Evolutionary conservation across 768 basidiomycete genomes (phyloP), one percentile per base, ranked within the genome.

Genomic region (Russula dissimulans): DNA sequence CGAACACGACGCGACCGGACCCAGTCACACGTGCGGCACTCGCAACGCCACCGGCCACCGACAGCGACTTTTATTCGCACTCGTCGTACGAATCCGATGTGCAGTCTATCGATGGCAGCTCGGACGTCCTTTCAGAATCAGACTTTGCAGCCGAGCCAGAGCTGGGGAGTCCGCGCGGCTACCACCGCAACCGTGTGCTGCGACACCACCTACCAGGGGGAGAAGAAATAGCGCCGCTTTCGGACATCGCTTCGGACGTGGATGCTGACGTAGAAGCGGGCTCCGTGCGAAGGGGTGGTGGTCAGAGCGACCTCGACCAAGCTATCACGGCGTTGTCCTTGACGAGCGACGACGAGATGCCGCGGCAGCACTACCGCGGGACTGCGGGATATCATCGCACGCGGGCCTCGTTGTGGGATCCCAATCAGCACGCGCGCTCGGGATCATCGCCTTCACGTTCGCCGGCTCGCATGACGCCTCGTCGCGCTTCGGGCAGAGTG

Each of bases 31-130:
- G 71, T 17, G 67, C 71, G 5, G 67, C 70, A 6, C 71, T 90
- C 43, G 83, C 85, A 61, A 91, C 89, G 2, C 89, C 90, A 7
- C 87, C 89, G 4, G 71, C 77, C 9, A 90, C 87, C 1, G 90
- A 90, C 66, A 67, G 82, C 39, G 83, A 84, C 54, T 77, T 77
- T 60, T 72, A 79, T 43, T 78, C 80, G 32, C 81, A 80, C 52
- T 70, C 69, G 29, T 78, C 80, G 47, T 70, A 76, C 47, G 78
- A 80, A 54, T 79, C 71, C 39, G 71, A 71, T 47, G 50, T 66
- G 18, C 68, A 64, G 50, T 66, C 59, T 5, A 50, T 38, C 51
- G 56, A 64, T 38, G 68, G 64, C 11, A 65, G 67, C 44, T 62
- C 62, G 31, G 69, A 67, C 44, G 47, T 57, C 2, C 61, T 66